Conservation (phyloP, 306 rosid genomes). For the Benincasa hispida region DNA sequence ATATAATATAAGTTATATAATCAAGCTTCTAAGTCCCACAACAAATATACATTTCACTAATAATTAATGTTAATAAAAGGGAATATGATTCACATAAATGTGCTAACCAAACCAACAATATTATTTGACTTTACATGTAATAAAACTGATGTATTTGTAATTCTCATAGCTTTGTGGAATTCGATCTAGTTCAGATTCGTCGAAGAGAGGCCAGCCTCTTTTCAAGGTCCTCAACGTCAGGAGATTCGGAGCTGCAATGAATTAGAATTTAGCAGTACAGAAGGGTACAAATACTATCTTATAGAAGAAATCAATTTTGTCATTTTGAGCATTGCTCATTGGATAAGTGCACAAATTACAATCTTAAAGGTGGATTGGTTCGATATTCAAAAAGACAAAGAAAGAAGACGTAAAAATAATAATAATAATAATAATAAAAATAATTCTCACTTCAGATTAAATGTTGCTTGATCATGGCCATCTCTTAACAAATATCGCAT, state of each 20-base stretch:
- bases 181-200: conserved; percentile 28
- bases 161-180: not conserved
- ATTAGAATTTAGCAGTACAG: not conserved
- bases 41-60: not conserved
- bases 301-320: not conserved
- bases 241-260: conserved; percentile 38
- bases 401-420: no score
- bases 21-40: not conserved
- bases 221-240: conserved; percentile 80
- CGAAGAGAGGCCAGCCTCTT: conserved; percentile 92
- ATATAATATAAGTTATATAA: not conserved
- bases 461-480: no score
- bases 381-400: no score
- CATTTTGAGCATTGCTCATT: not conserved
- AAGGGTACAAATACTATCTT: not conserved
- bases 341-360: not conserved
- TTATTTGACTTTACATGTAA: not conserved
- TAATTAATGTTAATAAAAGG: not conserved
- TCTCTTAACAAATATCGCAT: no score
- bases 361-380: no score
- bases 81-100: not conserved
- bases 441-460: no score
- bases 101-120: not conserved
- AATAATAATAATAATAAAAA: no score
- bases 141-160: not conserved